phyloP scores from a whole-genome alignment of 176 grass and related monocot species.

The Saccharum officinarum region DNA sequence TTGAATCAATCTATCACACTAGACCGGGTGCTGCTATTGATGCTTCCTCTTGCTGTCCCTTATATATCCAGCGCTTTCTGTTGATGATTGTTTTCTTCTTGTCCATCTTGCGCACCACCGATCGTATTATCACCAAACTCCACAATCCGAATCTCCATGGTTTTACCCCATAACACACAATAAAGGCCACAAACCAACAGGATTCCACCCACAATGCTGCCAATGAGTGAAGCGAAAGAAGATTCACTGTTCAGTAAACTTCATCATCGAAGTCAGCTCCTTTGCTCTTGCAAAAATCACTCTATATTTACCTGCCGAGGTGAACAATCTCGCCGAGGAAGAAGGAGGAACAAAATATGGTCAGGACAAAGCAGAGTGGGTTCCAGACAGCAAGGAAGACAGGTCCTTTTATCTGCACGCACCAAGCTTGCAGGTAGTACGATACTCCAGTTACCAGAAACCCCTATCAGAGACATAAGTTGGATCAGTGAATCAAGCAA shows the following conservation, averaged over 20 bases:
- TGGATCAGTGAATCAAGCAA: neutral
- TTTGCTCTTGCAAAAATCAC: neutral
- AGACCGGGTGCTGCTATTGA: neutral
- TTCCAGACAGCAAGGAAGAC: constrained; percentile 50
- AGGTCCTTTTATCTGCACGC: constrained; percentile 37
- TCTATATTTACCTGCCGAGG: constrained; percentile 32
- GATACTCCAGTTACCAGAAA: constrained; percentile 24
- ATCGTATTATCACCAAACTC: neutral
- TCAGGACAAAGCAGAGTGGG: constrained; percentile 37
- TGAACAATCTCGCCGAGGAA: constrained; percentile 34
- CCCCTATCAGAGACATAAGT: neutral
- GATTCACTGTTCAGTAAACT: neutral
- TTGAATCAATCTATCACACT: neutral
- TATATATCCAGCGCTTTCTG: neutral
- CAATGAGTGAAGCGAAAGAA: neutral
- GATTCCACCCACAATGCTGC: constrained; percentile 3
- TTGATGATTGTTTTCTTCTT: neutral
- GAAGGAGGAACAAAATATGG: constrained; percentile 29
- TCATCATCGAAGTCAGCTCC: neutral
- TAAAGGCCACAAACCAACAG: neutral
- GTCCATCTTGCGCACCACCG: neutral
- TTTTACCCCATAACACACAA: neutral
- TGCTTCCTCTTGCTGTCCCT: neutral
- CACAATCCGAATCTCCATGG: neutral
- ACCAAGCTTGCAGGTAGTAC: constrained; percentile 54